A percentile compares a stretch with the other conserved stretches of the same genome.
Conservation (phyloP, 805 yeast genomes). For the Huiozyma naganishii region DNA sequence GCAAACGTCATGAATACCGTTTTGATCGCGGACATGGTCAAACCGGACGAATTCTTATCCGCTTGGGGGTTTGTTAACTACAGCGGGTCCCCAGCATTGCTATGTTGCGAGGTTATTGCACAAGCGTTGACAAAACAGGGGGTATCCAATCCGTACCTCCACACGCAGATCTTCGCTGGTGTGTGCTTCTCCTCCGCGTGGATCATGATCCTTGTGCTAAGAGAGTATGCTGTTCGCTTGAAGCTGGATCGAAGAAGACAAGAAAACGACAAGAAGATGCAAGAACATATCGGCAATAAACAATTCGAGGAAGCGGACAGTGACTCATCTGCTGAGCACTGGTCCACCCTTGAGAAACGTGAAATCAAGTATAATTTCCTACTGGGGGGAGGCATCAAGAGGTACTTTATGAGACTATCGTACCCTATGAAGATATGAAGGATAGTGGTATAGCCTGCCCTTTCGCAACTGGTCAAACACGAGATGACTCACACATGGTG, state of each 20-base stretch:
- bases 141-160: constrained; percentile 36
- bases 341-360: constrained; percentile 7
- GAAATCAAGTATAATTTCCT: constrained; percentile 11
- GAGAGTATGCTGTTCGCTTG: constrained; percentile 42
- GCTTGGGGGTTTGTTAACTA: constrained; percentile 30
- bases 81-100: constrained; percentile 24
- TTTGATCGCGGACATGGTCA: constrained; percentile 33
- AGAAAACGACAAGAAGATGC: constrained; percentile 1
- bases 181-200: constrained; percentile 34
- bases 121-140: constrained; percentile 32
- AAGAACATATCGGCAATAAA: neutral
- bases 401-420: constrained; percentile 18
- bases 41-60: constrained; percentile 29
- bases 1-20: constrained; percentile 33
- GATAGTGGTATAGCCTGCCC: neutral
- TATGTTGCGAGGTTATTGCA: constrained; percentile 45
- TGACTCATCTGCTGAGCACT: constrained; percentile 1
- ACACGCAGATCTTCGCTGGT: constrained; percentile 53
- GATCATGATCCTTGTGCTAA: constrained; percentile 34
- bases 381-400: constrained; percentile 11
- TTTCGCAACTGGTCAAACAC: too few species aligned
- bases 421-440: constrained; percentile 18
- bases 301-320: neutral
- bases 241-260: constrained; percentile 21
- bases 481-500: too few species aligned